Conservation (phyloP, 768 basidiomycete genomes). For the Pholiota microspora region DNA sequence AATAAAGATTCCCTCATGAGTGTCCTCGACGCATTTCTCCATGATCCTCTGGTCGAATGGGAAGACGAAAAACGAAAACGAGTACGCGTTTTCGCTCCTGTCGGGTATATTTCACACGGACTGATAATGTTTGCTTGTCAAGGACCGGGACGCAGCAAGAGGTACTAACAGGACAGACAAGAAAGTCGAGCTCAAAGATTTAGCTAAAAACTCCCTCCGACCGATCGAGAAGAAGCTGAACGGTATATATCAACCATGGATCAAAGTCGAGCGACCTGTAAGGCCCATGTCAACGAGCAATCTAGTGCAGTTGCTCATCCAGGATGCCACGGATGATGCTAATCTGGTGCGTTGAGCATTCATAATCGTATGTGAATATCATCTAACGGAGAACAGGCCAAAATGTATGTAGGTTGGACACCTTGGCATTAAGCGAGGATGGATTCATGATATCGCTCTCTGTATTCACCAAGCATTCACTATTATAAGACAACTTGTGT, state of each 20-base stretch:
- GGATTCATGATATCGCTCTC: no score
- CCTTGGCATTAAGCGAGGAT: conserved; percentile 58
- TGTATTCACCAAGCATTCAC: no score
- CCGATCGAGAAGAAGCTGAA: conserved; percentile 85
- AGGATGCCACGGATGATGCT: conserved; percentile 72
- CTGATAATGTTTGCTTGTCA: no score
- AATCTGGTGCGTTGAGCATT: conserved; percentile 52
- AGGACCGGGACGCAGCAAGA: background rate
- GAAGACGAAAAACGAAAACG: conserved; percentile 75
- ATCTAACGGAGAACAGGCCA: conserved; percentile 45
- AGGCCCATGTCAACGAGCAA: conserved; percentile 74
- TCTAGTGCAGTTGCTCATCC: conserved; percentile 88
- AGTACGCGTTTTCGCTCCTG: conserved; percentile 29
- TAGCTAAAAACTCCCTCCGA: conserved; percentile 74
- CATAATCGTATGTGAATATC: conserved; percentile 10
- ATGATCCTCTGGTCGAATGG: conserved; percentile 97
- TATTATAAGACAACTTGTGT: background rate
- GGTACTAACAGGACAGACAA: no score
- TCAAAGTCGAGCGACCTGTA: conserved; percentile 47
- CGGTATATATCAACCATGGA: conserved; percentile 60
- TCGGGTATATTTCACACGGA: no score
- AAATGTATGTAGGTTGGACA: conserved; percentile 92
- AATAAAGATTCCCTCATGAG: conserved; percentile 95
- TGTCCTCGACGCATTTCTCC: conserved; percentile 94
- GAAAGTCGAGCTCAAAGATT: conserved; percentile 50